phyloP scores from a whole-genome alignment of 106 monocot genomes.

The Agapanthus africanus region DNA sequence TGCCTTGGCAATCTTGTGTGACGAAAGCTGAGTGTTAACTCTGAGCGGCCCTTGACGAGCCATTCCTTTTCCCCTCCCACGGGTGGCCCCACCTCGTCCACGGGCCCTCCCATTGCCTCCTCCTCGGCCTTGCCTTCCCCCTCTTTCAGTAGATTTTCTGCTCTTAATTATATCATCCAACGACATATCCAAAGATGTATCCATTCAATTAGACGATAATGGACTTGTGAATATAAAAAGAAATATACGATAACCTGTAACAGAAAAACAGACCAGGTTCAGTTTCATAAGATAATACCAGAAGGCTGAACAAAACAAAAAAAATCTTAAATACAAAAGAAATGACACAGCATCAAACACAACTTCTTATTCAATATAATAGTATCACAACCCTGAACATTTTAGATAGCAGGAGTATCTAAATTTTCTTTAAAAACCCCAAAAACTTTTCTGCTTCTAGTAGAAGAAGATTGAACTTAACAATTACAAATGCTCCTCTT shows the following conservation, averaged over 20 bases:
- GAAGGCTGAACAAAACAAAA: too few relatives aligned
- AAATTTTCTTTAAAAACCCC: too few relatives aligned
- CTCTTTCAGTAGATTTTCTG: conserved; percentile 40
- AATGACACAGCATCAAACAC: too few relatives aligned
- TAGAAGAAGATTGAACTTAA: too few relatives aligned
- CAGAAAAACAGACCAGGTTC: background rate
- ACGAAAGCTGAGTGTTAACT: conserved; percentile 47
- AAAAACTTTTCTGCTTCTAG: too few relatives aligned
- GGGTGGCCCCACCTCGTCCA: conserved; percentile 57
- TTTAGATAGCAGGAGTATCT: too few relatives aligned
- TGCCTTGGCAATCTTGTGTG: conserved; percentile 94
- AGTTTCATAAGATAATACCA: background rate
- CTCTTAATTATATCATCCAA: conserved; percentile 53
- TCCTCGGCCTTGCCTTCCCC: conserved; percentile 45
- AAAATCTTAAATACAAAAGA: too few relatives aligned
- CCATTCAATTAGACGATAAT: background rate
- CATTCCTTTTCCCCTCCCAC: conserved; percentile 46
- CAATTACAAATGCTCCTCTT: too few relatives aligned
- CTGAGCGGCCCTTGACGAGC: conserved; percentile 59
- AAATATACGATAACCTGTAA: conserved; percentile 4
- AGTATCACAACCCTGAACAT: too few relatives aligned
- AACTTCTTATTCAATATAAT: too few relatives aligned
- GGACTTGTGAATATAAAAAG: too few relatives aligned
- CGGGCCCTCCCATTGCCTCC: conserved; percentile 19
- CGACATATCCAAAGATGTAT: conserved; percentile 29